Evolutionary conservation across 2,329 filamentous ascomycete genomes (phyloP), one percentile per base, ranked within the genome.

Genomic region (Claviceps purpurea): DNA sequence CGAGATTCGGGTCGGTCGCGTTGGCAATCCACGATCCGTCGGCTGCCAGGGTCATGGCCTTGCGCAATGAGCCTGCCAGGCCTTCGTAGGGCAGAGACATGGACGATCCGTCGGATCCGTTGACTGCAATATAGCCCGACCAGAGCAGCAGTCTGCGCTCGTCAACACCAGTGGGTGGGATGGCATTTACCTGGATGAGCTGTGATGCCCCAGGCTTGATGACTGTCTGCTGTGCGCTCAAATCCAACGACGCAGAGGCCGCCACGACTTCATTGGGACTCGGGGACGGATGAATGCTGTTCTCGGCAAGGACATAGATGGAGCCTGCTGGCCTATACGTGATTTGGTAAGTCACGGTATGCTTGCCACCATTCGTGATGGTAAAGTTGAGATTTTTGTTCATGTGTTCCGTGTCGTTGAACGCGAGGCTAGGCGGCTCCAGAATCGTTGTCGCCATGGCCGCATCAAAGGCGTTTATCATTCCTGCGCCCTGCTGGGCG

Each of bases 391-490:
- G 59, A 54, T 73, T 71, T 1, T 7, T 13, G 10, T 42, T 38
- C n/a, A 47, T 16, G 20, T 53, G 24, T 4, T 50, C 49, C 20
- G 77, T 78, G 61, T 82, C 78, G 61, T 82, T 81, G 66, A 81
- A 79, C 7, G 74, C 70, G 14, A 83, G 65, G 60, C 71, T 76
- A 34, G 73, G 73, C 16, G 69, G 70, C 61, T 73, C 73, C 22
- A 81, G 64, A 20, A 75, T 58, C 1, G 72, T 73, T 1, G 69
- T 75, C n/a, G 73, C 65, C 57, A 74, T 71, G 10, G 77, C 73
- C 14, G 77, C 74, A 51, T 79, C 73, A 60, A 73, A 76, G 2
- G 75, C 77, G 56, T 79, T 74, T 3, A 55, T 47, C 24, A 66
- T 43, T 18, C 62, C 3, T 66, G 67, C 72, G 39, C 78, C 78